These are phyloP conservation scores for Pelargonium citronellum DNA, from an alignment of 441 rosid species.

Conservation along the genomic window DNA sequence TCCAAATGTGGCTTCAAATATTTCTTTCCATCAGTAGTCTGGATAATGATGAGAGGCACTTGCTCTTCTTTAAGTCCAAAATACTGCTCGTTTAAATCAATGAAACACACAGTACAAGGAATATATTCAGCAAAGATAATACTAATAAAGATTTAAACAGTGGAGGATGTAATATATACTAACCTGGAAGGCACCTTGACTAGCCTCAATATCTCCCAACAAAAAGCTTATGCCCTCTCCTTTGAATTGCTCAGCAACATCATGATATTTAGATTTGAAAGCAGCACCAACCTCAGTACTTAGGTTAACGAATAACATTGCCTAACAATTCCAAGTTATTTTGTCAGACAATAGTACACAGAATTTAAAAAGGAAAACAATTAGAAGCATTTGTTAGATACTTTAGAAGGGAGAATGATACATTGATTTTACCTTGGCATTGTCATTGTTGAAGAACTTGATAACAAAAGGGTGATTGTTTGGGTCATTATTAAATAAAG, in stretches of 20 bases:
- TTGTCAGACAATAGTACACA: constrained; percentile 4
- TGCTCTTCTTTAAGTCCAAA: constrained; percentile 84
- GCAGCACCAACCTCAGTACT: constrained; percentile 49
- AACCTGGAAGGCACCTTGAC: constrained; percentile 89
- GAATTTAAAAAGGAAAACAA: background rate
- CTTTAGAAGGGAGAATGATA: background rate
- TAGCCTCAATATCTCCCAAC: constrained; percentile 72
- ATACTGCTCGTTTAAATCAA: constrained; percentile 49
- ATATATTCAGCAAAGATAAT: background rate
- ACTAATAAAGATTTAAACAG: constrained; percentile 16
- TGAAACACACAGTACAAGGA: background rate
- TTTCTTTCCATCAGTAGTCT: constrained; percentile 60
- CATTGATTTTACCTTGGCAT: constrained; percentile 52
- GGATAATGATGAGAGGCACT: constrained; percentile 67
- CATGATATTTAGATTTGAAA: constrained; percentile 56
- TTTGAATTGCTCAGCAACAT: constrained; percentile 66
- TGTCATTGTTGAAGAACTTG: constrained; percentile 64
- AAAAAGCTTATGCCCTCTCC: constrained; percentile 63
- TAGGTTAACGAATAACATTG: constrained; percentile 75
- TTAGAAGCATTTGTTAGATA: background rate
- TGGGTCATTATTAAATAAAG: constrained; percentile 68
- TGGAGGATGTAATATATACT: too few species aligned
- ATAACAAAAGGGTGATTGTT: constrained; percentile 71
- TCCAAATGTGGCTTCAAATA: constrained; percentile 64
- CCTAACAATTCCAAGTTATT: constrained; percentile 41